Conservation (phyloP, 768 basidiomycete species). For the Ephemerocybe angulata region DNA sequence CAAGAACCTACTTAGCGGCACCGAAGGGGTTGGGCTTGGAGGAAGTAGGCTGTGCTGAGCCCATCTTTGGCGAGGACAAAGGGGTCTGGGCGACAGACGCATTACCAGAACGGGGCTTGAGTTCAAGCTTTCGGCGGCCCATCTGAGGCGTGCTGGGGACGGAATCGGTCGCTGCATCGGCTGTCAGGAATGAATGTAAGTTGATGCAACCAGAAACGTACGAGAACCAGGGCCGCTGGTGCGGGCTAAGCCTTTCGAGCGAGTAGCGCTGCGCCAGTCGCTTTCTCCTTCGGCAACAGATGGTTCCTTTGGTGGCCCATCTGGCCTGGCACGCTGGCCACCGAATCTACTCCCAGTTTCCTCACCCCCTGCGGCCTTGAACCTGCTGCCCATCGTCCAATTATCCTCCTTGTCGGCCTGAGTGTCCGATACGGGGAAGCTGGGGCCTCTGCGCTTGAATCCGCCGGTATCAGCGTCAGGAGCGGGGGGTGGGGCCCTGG, state of each 20-base stretch:
- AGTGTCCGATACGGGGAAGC: slow-evolving; percentile 47
- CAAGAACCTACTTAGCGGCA: slow-evolving; percentile 60
- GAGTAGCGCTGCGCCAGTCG: slow-evolving; percentile 65
- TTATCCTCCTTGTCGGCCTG: slow-evolving; percentile 75
- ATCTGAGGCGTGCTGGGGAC: slow-evolving; percentile 82
- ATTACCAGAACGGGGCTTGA: slow-evolving; percentile 73
- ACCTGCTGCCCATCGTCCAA: slow-evolving; percentile 74
- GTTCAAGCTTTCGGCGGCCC: slow-evolving; percentile 75
- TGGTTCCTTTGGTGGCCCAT: slow-evolving; percentile 52
- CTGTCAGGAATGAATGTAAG: slow-evolving; percentile 9
- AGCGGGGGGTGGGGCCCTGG: slow-evolving; percentile 27
- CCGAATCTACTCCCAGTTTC: slow-evolving; percentile 44
- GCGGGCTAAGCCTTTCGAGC: slow-evolving; percentile 32
- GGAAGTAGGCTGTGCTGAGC: slow-evolving; percentile 37
- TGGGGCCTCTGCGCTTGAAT: slow-evolving; percentile 55
- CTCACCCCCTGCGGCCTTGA: slow-evolving; percentile 51
- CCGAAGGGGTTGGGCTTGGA: slow-evolving; percentile 80
- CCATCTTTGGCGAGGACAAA: slow-evolving; percentile 74
- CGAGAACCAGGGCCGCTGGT: slow-evolving; percentile 57
- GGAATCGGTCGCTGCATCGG: slow-evolving; percentile 54
- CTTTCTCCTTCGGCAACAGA: slow-evolving; percentile 49
- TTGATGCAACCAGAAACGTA: slow-evolving; percentile 31
- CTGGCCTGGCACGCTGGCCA: slow-evolving; percentile 46
- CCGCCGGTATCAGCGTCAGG: slow-evolving; percentile 47
- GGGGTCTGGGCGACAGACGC: slow-evolving; percentile 70